phyloP scores from a whole-genome alignment of 1,284 basidiomycete genomes.

The Kwoniella shivajii region DNA sequence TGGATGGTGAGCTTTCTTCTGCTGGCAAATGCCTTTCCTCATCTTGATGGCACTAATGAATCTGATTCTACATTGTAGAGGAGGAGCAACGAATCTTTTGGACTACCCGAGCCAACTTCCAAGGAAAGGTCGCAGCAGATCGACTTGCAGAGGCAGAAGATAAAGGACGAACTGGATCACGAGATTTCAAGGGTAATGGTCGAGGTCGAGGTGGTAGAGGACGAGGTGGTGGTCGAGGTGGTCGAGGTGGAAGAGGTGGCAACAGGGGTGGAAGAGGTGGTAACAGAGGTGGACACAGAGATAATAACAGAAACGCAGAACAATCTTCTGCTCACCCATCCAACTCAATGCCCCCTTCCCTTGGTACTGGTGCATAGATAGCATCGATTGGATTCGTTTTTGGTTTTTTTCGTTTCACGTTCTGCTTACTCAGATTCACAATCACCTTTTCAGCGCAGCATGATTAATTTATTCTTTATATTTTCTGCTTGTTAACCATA shows the following conservation, averaged over 20 bases:
- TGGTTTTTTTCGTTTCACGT: neutral
- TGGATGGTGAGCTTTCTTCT: slow-evolving; percentile 31
- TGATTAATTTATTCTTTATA: neutral
- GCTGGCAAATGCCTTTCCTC: too few relatives aligned
- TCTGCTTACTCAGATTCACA: neutral
- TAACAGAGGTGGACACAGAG: slow-evolving; percentile 15
- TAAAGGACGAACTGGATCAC: slow-evolving; percentile 58
- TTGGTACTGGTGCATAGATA: slow-evolving; percentile 22
- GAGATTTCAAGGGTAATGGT: slow-evolving; percentile 28
- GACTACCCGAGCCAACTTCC: slow-evolving; percentile 67
- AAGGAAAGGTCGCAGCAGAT: slow-evolving; percentile 57
- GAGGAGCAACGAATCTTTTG: slow-evolving; percentile 76
- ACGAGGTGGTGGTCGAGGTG: slow-evolving; percentile 42
- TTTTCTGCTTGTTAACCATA: neutral
- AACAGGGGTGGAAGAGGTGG: slow-evolving; percentile 43
- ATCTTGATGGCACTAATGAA: too few relatives aligned
- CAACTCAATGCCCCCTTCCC: slow-evolving; percentile 32
- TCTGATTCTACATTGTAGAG: slow-evolving; percentile 27
- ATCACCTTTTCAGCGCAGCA: neutral
- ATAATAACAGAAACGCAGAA: slow-evolving; percentile 9
- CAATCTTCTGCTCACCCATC: slow-evolving; percentile 12
- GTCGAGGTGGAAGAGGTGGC: slow-evolving; percentile 40
- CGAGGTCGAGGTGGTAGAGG: slow-evolving; percentile 48
- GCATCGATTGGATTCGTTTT: neutral
- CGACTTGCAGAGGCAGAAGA: slow-evolving; percentile 66